Base-by-base conservation (phyloP, 441 rosid species). In the Bruguiera hainesii region DNA sequence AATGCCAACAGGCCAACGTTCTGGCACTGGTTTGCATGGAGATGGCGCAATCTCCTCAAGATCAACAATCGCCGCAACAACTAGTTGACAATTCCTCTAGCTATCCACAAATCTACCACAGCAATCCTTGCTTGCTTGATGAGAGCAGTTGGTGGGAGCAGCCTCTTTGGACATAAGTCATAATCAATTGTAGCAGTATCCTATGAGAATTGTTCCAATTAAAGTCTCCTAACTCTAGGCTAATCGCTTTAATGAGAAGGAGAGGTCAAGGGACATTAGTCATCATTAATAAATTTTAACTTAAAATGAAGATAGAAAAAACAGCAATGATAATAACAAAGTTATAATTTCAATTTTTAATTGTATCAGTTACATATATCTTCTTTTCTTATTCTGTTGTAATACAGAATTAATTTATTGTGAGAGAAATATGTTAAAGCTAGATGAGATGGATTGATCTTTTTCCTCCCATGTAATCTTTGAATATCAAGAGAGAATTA, bases 141-240 rank as follows among this genome's bases (percentile, higher is more conserved):
- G 96, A 91, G 26, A 79, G 35, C 72, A 84, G 64, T 83, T 5
- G 74, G 52, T 89, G 94, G 97, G 97, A 86, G 67, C 84, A 86
- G 67, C 84, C 91, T 71, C 91, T 89, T 23, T 88, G 87, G 91
- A 73, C 91, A 75, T 88, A 80, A 85, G 37, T 63, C 70, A 77
- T 53, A 23, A 53, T 26, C 58, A 10, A 23, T 26, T 26, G 29
- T 20, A 53, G 58, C 58, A 53, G 58, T 3, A 53, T 53, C 58
- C 58, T 53, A 53, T 20, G 58, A 53, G 28, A 25, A 19, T 23
- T 23, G 56, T 33, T 6, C 72, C 71, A 26, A 67, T 60, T 80
- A 76, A 75, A 71, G 65, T 76, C 82, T 82, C 86, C 79, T 62
- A 75, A 82, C 78, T 73, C 81, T 16, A 57, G 23, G 60, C 73